phyloP scores from a whole-genome alignment of 495 filamentous ascomycete species.

The Tetracladium setigerum region DNA sequence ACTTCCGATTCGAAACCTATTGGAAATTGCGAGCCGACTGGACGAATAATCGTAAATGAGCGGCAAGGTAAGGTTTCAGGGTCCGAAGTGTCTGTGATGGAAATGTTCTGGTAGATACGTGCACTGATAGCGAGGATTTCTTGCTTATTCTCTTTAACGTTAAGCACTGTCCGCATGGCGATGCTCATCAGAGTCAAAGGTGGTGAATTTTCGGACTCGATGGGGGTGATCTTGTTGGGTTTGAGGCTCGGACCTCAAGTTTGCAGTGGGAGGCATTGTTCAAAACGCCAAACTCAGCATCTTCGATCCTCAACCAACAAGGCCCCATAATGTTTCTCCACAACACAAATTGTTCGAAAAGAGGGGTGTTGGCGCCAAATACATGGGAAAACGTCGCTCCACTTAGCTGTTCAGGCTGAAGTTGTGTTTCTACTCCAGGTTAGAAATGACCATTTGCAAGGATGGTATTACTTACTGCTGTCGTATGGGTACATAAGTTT shows the following conservation, averaged over 20 bases:
- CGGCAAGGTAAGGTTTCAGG: conserved; percentile 82
- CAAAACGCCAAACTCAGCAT: conserved; percentile 72
- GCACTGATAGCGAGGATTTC: conserved; percentile 88
- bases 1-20: conserved; percentile 74
- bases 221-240: conserved; percentile 59
- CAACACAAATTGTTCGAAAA: conserved; percentile 96
- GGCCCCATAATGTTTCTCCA: conserved; percentile 99
- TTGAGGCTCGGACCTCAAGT: conserved; percentile 75
- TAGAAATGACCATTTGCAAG: conserved; percentile 3
- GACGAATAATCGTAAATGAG: conserved; percentile 87
- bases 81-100: conserved; percentile 77
- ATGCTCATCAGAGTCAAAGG: conserved; percentile 93
- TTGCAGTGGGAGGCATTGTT: conserved; percentile 97
- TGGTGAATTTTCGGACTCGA: conserved; percentile 74
- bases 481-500: conserved; percentile 91
- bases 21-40: conserved; percentile 66
- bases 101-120: conserved; percentile 85
- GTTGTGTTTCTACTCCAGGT: conserved; percentile 37
- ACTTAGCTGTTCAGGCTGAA: conserved; percentile 55
- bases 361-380: conserved; percentile 86
- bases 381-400: conserved; percentile 93
- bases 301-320: conserved; percentile 88
- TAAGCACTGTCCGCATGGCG: conserved; percentile 78
- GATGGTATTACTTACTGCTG: conserved; percentile 32
- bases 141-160: conserved; percentile 91